Percentiles rank a stretch among this genome's conserved stretches.
Conservation (phyloP, 225 moss, liverwort and hornwort species). For the Marchantia polymorpha region DNA sequence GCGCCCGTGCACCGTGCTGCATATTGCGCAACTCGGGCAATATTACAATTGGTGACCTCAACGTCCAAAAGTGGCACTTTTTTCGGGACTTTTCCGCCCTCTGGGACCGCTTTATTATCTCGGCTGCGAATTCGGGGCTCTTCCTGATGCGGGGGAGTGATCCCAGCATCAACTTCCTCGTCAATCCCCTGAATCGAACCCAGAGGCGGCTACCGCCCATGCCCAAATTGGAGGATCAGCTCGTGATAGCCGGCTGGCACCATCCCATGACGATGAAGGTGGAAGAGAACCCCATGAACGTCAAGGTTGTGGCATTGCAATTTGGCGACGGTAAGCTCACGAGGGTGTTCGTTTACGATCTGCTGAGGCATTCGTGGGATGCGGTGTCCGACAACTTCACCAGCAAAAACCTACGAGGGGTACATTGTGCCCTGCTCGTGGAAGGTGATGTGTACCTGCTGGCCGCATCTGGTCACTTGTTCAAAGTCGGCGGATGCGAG, state of each 20-base stretch:
- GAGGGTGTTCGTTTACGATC: constrained; percentile 44
- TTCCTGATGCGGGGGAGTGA: constrained; percentile 38
- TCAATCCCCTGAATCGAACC: constrained; percentile 46
- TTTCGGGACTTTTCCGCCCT: constrained; percentile 26
- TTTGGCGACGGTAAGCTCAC: constrained; percentile 38
- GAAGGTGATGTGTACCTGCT: constrained; percentile 40
- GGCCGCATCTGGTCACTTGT: constrained; percentile 21
- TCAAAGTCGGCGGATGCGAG: constrained; percentile 22
- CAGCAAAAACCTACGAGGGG: constrained; percentile 27
- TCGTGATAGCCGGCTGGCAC: constrained; percentile 22
- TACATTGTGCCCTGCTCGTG: constrained; percentile 34
- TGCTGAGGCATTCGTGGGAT: constrained; percentile 35
- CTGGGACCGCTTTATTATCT: constrained; percentile 34
- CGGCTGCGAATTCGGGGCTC: constrained; percentile 36
- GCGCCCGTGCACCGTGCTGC: constrained; percentile 31
- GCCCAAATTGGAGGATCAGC: constrained; percentile 40
- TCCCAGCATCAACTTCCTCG: constrained; percentile 28
- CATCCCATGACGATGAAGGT: constrained; percentile 41
- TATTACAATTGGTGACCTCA: constrained; percentile 37
- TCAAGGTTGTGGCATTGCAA: constrained; percentile 38
- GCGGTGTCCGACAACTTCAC: constrained; percentile 32
- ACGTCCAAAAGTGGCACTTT: constrained; percentile 24
- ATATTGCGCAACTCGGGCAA: constrained; percentile 28
- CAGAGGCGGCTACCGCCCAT: constrained; percentile 37
- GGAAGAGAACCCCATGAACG: constrained; percentile 28